Conservation (phyloP, 805 yeast species). For the Candida nanaspora region DNA sequence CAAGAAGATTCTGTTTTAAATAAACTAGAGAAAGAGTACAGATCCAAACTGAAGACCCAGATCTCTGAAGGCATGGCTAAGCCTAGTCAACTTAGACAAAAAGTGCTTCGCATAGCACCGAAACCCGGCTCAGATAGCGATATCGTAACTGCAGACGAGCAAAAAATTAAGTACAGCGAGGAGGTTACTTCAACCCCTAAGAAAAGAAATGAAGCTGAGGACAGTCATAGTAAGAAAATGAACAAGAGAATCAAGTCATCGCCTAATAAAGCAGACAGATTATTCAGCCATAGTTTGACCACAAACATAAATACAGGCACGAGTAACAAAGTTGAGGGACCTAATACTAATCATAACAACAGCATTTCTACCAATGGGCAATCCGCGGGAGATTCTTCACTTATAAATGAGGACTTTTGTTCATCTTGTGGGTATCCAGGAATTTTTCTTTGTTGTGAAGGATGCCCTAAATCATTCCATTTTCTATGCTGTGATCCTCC, state of each 20-base stretch:
- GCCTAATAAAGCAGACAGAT: slow-evolving; percentile 11
- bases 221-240: background rate
- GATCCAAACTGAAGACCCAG: slow-evolving; percentile 23
- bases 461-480: slow-evolving; percentile 89
- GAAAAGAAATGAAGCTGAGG: background rate
- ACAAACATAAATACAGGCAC: too few species aligned
- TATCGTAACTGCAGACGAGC: background rate
- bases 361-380: slow-evolving; percentile 2
- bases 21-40: slow-evolving; percentile 11
- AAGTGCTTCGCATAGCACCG: background rate
- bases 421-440: slow-evolving; percentile 89
- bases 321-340: too few species aligned
- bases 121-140: background rate
- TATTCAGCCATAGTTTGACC: slow-evolving; percentile 9
- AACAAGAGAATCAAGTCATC: slow-evolving; percentile 16
- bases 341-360: background rate
- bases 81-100: slow-evolving; percentile 25
- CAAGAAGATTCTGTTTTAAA: background rate
- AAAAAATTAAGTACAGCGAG: background rate
- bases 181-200: background rate
- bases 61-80: slow-evolving; percentile 27
- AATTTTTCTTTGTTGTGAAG: slow-evolving; percentile 85
- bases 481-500: slow-evolving; percentile 92
- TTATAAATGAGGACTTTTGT: slow-evolving; percentile 78
- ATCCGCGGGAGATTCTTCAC: slow-evolving; percentile 14